Evolutionary conservation across 108 stramenopile genomes (phyloP), one percentile per base, ranked within the genome.

Genomic region (Nannochloropsis salina): DNA sequence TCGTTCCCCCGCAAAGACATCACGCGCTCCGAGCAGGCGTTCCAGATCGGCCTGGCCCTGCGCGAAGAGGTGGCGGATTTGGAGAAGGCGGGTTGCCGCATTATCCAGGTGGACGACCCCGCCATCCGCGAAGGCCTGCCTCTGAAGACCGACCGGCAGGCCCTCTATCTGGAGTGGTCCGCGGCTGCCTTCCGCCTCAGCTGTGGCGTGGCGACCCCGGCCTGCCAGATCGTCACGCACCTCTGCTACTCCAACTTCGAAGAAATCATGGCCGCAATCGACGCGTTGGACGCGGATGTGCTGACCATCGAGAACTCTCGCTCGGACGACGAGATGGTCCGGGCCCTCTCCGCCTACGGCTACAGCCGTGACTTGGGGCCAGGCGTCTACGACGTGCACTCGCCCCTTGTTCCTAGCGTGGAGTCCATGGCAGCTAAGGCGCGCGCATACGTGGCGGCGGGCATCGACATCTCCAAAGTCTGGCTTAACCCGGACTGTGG

Each of bases 241-340:
- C 93, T 94, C 93, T 94, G 94, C 90, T 94, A 94, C 90, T 94
- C 92, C 86, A 93, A 94, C 87, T 94, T 94, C 89, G 61, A 90
- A 31, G 93, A 93, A 83, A 91, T 91, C 90, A 92, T 93, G 92
- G 90, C 88, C n/a, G 93, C 94, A 43, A 93, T 93, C 88, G 93
- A 92, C 86, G 83, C 88, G 43, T 83, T 94, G 45, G 94, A 94
- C 83, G 90, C 93, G 3, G 94, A 94, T 84, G 92, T 93, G 40
- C 93, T 93, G 89, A 93, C 93, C 51, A 94, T 94, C 89, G 94
- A 94, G 83, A 94, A 93, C 84, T 90, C 92, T 51, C 92, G 94
- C 61, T 92, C 87, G 82, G 91, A 92, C 90, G 86, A 93, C 86
- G 93, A 86, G 1, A 93, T 92, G 3, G 86, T 93, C 21, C 42